Percentiles rank a stretch among this genome's conserved stretches.
These are phyloP conservation scores for Shiraia bambusicola DNA, from an alignment of 2,329 filamentous ascomycete genomes.

Conservation along the genomic window DNA sequence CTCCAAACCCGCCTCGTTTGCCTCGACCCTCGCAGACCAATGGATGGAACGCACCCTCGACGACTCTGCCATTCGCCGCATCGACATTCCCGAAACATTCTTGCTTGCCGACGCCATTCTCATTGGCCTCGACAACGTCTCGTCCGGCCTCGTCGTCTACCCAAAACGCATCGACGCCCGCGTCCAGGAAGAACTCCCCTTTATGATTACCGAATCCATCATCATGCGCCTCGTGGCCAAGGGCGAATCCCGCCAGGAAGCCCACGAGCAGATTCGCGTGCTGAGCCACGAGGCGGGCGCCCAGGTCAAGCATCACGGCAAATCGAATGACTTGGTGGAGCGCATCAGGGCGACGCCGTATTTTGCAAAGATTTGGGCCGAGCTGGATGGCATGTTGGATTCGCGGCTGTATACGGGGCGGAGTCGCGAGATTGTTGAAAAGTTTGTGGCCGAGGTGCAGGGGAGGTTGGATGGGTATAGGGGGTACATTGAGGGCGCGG, in stretches of 20 bases:
- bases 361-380: constrained; percentile 69
- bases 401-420: constrained; percentile 61
- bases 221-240: constrained; percentile 69
- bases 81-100: constrained; percentile 53
- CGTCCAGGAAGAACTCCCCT: constrained; percentile 76
- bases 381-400: constrained; percentile 68
- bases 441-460: constrained; percentile 24
- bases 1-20: constrained; percentile 57
- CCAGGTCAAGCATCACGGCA: constrained; percentile 71
- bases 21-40: constrained; percentile 68
- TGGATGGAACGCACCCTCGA: constrained; percentile 80
- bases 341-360: constrained; percentile 71
- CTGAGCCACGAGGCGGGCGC: constrained; percentile 73
- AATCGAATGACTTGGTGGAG: constrained; percentile 78
- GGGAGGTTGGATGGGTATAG: constrained; percentile 54
- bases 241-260: constrained; percentile 73
- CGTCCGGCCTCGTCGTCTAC: constrained; percentile 73
- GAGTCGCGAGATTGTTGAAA: constrained; percentile 43
- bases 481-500: constrained; percentile 46
- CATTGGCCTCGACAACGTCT: constrained; percentile 72
- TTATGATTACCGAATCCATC: constrained; percentile 70
- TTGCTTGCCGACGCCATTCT: constrained; percentile 59
- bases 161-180: constrained; percentile 65
- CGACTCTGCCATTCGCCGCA: constrained; percentile 69
- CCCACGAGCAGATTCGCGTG: constrained; percentile 82